Conservation (phyloP, 768 basidiomycete species). For the Hericium erinaceus region DNA sequence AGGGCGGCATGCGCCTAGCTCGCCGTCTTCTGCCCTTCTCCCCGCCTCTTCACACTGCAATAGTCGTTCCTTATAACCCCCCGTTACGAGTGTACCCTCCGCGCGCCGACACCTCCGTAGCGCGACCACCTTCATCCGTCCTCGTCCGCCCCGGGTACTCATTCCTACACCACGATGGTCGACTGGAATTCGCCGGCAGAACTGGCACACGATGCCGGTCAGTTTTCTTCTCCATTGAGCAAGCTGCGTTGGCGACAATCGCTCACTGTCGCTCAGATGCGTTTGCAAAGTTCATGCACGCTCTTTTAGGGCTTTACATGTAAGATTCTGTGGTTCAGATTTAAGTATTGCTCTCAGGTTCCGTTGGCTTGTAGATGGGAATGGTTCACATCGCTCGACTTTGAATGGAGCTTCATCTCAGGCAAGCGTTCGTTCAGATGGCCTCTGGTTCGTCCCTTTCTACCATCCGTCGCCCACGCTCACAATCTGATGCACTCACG, state of each 20-base stretch:
- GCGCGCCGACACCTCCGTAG: too few relatives aligned
- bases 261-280: conserved; percentile 18
- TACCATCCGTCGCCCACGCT: background rate
- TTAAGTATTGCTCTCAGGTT: background rate
- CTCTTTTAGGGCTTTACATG: conserved; percentile 36
- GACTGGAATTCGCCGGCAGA: conserved; percentile 32
- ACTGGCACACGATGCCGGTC: conserved; percentile 28
- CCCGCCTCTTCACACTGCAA: too few relatives aligned
- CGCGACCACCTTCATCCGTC: background rate
- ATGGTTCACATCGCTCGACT: conserved; percentile 30
- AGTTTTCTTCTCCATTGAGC: conserved; percentile 3
- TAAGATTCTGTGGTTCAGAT: conserved; percentile 17
- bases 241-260: too few relatives aligned
- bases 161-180: conserved; percentile 22
- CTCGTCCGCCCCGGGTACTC: background rate
- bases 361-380: conserved; percentile 30
- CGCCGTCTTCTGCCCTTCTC: too few relatives aligned
- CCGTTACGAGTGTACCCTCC: too few relatives aligned
- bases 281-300: conserved; percentile 33
- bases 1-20: too few relatives aligned
- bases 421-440: conserved; percentile 36
- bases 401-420: conserved; percentile 32
- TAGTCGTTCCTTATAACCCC: too few relatives aligned
- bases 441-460: conserved; percentile 29
- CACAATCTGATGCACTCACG: background rate